Base-by-base conservation (phyloP, 768 basidiomycete genomes). In the Boletus sensibilis region DNA sequence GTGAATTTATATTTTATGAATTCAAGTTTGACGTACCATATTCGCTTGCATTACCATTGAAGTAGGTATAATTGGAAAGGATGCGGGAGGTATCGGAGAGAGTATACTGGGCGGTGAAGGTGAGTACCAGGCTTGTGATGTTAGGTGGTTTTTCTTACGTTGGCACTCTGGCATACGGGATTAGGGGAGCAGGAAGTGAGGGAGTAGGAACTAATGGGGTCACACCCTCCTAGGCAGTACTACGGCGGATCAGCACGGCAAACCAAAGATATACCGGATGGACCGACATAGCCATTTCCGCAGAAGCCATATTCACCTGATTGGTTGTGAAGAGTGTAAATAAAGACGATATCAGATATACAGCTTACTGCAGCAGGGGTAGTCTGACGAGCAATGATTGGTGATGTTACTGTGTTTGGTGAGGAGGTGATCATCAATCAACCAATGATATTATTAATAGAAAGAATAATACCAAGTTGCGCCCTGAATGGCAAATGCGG, bases 161-260 rank as follows among this genome's bases (percentile, higher is more conserved):
- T 82, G 21, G 77, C 76, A 64, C 77, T 80, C 66, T 86, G 65
- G 72, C 92, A 94, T 39, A 92, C 68, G 0, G 92, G 92, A 43
- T 79, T 80, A 2, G 90, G 89, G 46, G 67, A 71, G 74, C 90
- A 94, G 0, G 91, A 90, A 55, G 74, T 72, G 38, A 87, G 71
- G 4, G 79, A 68, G 64, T 84, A 64, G 7, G 92, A 94, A 41
- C 77, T 72, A 31, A 91, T 77, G 20, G 92, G 90, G 65, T 94
- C 84, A 75, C 92, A 94, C n/a, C 92, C 92, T 45, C 89, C 90
- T 34, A 92, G 75, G 67, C 92, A 93, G 69, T 85, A 93, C 85
- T 90, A 62, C 20, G 31, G 12, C 29, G 41, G 18, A 21, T 67
- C 52, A 68, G 62, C 50, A 50, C 1, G 49, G 48, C 1, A 42